Evolutionary conservation across 2,329 filamentous ascomycete genomes (phyloP).

Genomic region (Coniella vitis): DNA sequence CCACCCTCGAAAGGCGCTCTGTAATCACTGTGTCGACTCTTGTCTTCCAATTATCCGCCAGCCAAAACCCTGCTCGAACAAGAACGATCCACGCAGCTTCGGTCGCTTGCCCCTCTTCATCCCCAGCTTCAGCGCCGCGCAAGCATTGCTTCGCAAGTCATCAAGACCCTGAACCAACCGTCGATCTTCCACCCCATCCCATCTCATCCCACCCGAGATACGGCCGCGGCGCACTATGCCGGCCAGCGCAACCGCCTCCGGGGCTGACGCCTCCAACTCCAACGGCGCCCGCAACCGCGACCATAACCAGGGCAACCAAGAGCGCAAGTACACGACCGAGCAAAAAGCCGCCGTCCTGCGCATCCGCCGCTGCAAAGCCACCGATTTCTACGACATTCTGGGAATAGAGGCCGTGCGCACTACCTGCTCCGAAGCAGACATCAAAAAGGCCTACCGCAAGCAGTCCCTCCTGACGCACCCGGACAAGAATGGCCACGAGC

Average conservation of each 20-base stretch:
- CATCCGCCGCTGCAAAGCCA: conserved; percentile 75
- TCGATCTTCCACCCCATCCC: background rate
- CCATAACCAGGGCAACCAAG: conserved; percentile 71
- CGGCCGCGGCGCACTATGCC: conserved; percentile 27
- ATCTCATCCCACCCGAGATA: background rate
- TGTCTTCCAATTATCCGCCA: too few relatives aligned
- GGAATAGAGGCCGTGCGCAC: conserved; percentile 58
- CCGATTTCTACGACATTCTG: conserved; percentile 94
- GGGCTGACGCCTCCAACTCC: conserved; percentile 38
- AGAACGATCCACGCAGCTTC: too few relatives aligned
- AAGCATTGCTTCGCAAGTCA: too few relatives aligned
- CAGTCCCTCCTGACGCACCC: conserved; percentile 91
- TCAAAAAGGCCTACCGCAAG: conserved; percentile 98
- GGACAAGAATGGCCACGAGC: conserved; percentile 95
- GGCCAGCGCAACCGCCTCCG: conserved; percentile 46
- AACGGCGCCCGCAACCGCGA: conserved; percentile 45
- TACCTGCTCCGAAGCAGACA: conserved; percentile 70
- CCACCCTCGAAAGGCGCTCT: too few relatives aligned
- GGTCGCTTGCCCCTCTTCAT: too few relatives aligned
- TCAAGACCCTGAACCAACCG: too few relatives aligned
- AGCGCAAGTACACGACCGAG: conserved; percentile 75
- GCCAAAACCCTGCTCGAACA: too few relatives aligned
- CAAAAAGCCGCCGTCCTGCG: conserved; percentile 88
- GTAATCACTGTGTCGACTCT: too few relatives aligned
- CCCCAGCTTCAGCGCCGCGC: too few relatives aligned